Evolutionary conservation across 208 protist genomes (phyloP), one percentile per base, ranked within the genome.

Genomic region (Angomonas ambiguus): DNA sequence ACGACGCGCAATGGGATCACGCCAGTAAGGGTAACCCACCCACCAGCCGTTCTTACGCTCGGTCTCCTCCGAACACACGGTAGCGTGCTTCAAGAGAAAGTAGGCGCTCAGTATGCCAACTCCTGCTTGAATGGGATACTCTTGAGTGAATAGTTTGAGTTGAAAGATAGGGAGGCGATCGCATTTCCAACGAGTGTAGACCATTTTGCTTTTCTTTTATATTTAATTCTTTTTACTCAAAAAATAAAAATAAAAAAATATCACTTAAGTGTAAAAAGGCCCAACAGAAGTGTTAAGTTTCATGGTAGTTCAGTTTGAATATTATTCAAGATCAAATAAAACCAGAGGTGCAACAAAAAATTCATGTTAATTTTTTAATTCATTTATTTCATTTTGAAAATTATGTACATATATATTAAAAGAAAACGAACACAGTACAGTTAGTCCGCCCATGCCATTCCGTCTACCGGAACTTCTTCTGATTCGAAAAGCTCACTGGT

Each of bases 101-200:
- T 82, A 72, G 62, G 93, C 87, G 61, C 73, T 82, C 35, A 92
- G 48, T 51, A 89, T 64, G 2, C 84, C 83, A 51, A 91, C 79
- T 16, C 62, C 61, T 20, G 85, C 74, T 51, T 88, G 85, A 25
- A 92, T 74, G 41, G 86, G 84, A 58, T 91, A 93, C 71, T 93
- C 87, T 72, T 93, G 85, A 20, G 83, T 87, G 74, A 96, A 92
- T 30, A 93, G 83, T 75, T 96, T 96, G 32, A 90, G 5, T 75
- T 85, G 77, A 65, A 90, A 88, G 55, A 96, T 77, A 6, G 83
- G 83, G 33, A 93, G 72, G 51, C 90, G 90, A 62, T 96, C 90
- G 75, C 90, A 96, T 77, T 96, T 96, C 90, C 90, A 96, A 62
- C 90, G 90, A 16, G 90, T 96, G 77, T 96, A 96, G 51, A 96